Evolutionary conservation across 2,329 filamentous ascomycete species (phyloP), one percentile per base, ranked within the genome.

Genomic region (Amesomyces nigricolor): DNA sequence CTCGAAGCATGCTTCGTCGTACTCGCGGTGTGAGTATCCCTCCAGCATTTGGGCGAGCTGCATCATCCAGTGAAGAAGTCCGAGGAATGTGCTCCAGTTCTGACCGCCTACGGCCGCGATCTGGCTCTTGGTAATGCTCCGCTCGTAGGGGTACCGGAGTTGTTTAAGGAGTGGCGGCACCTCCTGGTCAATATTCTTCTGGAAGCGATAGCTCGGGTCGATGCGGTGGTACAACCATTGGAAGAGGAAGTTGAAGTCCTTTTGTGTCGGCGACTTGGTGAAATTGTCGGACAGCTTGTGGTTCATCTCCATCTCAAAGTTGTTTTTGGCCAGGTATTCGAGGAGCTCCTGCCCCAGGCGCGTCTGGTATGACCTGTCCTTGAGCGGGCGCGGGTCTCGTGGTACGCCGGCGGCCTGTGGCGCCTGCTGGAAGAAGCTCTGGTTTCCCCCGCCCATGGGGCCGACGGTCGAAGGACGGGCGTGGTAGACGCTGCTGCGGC

Each of bases 41-140:
- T 97, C 91, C 67, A 97, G 82, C 86, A 97, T 95, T 63, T 92
- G 86, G 4, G 90, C 89, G 50, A 99, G 77, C 71, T 97, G 91
- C 92, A 99, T 96, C 85, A 99, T 92, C 94, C 94, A 99, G 73
- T 99, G 91, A 49, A 99, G 78, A 69, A 99, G 76, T 0, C 91
- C 94, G 11, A 99, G 76, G 66, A 99, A 97, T 0, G 90, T 94
- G 59, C 88, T 88, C 94, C 94, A 99, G 68, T 97, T 97, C 71
- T 96, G 91, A 2, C 91, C 92, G 62, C 94, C 94, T 0, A 97
- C 94, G 2, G 95, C 94, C 0, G 90, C 85, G 56, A 99, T 90
- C 67, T 96, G 91, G 51, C 90, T 96, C 72, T 97, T 99, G 53
- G 91, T 96, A 65, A 99, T 97, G 66, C 86, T 91, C 71, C 91